Evolutionary conservation across 2,329 filamentous ascomycete species (phyloP), one percentile per base, ranked within the genome.

Genomic region (Dryadomyces quercus-mongolicae): DNA sequence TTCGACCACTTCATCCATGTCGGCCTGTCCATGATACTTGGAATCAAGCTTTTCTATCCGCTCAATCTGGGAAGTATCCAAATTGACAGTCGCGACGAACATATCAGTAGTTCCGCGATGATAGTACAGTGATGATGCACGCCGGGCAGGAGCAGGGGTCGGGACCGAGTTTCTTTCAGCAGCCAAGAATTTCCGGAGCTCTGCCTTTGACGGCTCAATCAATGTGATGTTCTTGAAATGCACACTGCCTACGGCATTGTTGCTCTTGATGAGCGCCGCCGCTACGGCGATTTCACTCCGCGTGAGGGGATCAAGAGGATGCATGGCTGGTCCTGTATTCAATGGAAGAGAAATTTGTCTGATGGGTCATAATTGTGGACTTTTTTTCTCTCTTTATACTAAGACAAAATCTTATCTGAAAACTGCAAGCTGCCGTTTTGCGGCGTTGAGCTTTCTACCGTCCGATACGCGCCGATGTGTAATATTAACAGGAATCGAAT

Each of bases 211-310:
- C 0, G 76, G 76, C 57, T 80, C 76, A 16, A 64, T 62, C 15
- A 80, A 67, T 0, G 74, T 74, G 56, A 78, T 73, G 55, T 74
- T 69, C 6, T 75, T 70, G 58, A 79, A 80, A 56, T 71, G 69
- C 13, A 65, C 64, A 2, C 9, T 10, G 25, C 42, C 21, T 9
- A 31, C 44, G n/a, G 42, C 42, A 21, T 51, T 47, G 16, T 5
- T 9, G 42, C 18, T 31, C 48, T 51, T 53, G 51, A 56, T 7
- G 49, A 56, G 43, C 31, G n/a, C 47, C 16, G 51, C 20, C 20
- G 40, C 55, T 20, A 49, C 55, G 34, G 34, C 44, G 48, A 56
- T 54, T 51, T 56, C 55, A 21, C 18, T 51, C n/a, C 22, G 21
- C 21, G 51, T 51, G 16, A 56, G 47, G 20, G 55, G 55, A 43